phyloP scores from a whole-genome alignment of 768 basidiomycete species.

The Tricholoma hemisulphureum region DNA sequence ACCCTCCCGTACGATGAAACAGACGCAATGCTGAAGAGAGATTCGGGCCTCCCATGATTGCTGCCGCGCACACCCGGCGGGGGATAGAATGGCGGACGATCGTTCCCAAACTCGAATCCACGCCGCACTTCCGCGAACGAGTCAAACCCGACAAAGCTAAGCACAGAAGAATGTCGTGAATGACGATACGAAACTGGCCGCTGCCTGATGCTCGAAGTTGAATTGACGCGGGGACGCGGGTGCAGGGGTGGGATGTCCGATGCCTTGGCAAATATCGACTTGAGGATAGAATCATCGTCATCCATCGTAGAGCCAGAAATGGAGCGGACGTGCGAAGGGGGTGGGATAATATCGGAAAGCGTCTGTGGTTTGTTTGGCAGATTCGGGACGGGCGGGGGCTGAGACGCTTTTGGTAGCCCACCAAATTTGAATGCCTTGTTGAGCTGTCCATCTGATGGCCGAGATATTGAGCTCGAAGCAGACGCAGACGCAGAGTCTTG shows the following conservation, averaged over 20 bases:
- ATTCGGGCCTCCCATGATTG: conserved; percentile 51
- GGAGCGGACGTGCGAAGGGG: conserved; percentile 49
- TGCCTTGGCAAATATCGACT: conserved; percentile 54
- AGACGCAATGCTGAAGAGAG: conserved; percentile 71
- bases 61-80: conserved; percentile 40
- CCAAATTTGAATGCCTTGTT: conserved; percentile 77
- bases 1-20: conserved; percentile 77
- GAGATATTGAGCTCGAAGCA: conserved; percentile 28
- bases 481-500: conserved; percentile 1
- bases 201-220: conserved; percentile 43
- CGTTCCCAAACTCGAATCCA: conserved; percentile 69
- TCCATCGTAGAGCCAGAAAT: conserved; percentile 43
- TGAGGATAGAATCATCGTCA: conserved; percentile 52
- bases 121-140: conserved; percentile 78
- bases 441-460: conserved; percentile 62
- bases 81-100: conserved; percentile 67
- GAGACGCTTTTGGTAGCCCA: conserved; percentile 37
- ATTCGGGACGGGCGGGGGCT: conserved; percentile 5
- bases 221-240: conserved; percentile 35
- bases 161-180: conserved; percentile 47
- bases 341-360: conserved; percentile 75
- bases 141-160: conserved; percentile 71
- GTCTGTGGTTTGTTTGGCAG: conserved; percentile 44
- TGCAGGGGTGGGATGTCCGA: conserved; percentile 36
- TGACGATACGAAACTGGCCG: conserved; percentile 28